Evolutionary conservation across 1,139 yeast species (phyloP).

Genomic region (Hanseniaspora uvarum): DNA sequence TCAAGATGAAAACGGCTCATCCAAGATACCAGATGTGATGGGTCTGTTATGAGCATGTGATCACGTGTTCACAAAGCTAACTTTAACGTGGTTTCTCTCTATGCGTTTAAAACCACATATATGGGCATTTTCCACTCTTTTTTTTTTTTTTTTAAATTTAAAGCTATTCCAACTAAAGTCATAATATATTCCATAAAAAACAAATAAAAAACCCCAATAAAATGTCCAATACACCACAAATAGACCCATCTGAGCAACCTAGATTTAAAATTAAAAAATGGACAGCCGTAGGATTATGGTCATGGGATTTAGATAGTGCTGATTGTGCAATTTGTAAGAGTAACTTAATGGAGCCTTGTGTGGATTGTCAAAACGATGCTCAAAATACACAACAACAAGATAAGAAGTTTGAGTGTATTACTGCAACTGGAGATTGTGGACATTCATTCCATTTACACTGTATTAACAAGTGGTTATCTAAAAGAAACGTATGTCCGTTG

Average conservation of each 20-base stretch:
- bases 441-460: conserved; percentile 57
- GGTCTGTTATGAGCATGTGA: not conserved
- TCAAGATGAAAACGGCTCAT: not conserved
- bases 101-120: no score
- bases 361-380: conserved; percentile 61
- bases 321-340: conserved; percentile 97
- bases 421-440: conserved; percentile 96
- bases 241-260: conserved; percentile 1
- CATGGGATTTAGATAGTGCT: conserved; percentile 95
- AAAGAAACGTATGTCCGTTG: conserved; percentile 95
- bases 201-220: not conserved
- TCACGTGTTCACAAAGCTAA: not conserved
- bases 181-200: not conserved
- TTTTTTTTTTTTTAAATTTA: not conserved
- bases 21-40: not conserved
- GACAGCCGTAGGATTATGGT: conserved; percentile 99
- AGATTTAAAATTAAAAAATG: conserved; percentile 71
- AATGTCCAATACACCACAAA: not conserved
- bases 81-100: not conserved
- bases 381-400: conserved; percentile 46
- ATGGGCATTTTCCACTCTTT: no score
- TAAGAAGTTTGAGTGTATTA: conserved; percentile 73
- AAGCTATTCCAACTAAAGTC: no score
- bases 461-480: conserved; percentile 88
- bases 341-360: conserved; percentile 97